Evolutionary conservation across 768 basidiomycete genomes (phyloP), one percentile per base, ranked within the genome.

Genomic region (Boletales sp.): DNA sequence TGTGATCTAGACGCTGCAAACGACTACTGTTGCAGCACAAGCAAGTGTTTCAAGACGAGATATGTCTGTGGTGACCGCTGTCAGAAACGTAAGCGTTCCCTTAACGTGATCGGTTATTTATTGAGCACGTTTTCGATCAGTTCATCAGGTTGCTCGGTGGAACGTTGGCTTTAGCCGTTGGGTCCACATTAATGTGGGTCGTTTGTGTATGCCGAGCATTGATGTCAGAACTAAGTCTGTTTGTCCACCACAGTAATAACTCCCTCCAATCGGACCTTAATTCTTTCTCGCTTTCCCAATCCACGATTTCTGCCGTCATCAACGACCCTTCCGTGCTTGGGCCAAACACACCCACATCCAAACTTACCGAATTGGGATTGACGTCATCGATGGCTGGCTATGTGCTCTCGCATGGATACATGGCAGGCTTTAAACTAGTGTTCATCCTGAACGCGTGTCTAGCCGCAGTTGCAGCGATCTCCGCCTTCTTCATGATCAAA

Each of bases 51-150:
- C 79, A 0, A 69, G 87, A 35, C 73, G 73, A 36, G 87, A 90
- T 53, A 87, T 90, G 86, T 83, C 84, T 1, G 83, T 86, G 9
- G 86, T 88, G 0, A 89, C 87, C 0, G 82, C 81, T 0, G 76
- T 82, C 48, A 74, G 83, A 43, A 85, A 84, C 60, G 82, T 81
- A 48, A 34, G 75, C 54, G 12, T 11, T 17, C 8, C 29, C 3
- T 40, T 17, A 19, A 19, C 45, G 15, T 57, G 48, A 38, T 11
- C 36, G 7, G 43, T 18, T 8, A 8, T 39, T 47, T 8, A 9
- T 40, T 56, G 36, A 56, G 7, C 36, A n/a, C 11, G 15, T 31
- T n/a, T 18, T 14, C 8, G 6, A 49, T 2, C 45, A 84, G 83
- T 87, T 89, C 55, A 72, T 87, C 43, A 77, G 87, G 14, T 69